These are phyloP conservation scores for Pichia manshurica DNA, from an alignment of 805 yeast genomes.

Conservation along the genomic window DNA sequence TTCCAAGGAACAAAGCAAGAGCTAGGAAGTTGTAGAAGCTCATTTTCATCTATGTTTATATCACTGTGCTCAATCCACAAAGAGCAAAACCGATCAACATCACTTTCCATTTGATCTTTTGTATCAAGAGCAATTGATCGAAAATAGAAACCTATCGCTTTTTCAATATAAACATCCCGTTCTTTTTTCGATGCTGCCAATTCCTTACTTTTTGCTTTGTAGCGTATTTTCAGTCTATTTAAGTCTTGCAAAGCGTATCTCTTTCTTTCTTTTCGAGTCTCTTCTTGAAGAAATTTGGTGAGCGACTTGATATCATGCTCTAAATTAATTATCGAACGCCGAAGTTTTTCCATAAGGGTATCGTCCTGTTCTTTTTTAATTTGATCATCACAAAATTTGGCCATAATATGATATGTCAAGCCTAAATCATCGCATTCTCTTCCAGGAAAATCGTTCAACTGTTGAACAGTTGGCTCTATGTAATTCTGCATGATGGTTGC, in stretches of 20 bases:
- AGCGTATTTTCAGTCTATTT: conserved; percentile 42
- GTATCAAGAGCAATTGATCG: conserved; percentile 42
- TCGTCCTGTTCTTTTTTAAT: conserved; percentile 39
- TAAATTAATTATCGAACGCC: conserved; percentile 27
- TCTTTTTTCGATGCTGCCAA: conserved; percentile 34
- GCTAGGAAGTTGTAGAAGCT: conserved; percentile 43
- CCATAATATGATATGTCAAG: conserved; percentile 53
- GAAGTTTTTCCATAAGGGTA: conserved; percentile 40
- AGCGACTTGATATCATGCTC: conserved; percentile 46
- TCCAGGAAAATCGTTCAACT: conserved; percentile 17
- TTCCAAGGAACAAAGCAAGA: conserved; percentile 73
- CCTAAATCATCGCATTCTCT: conserved; percentile 27
- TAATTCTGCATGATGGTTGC: conserved; percentile 50
- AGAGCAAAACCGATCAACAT: conserved; percentile 71
- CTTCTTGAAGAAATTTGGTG: conserved; percentile 35
- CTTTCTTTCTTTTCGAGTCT: conserved; percentile 38
- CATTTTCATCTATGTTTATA: conserved; percentile 29
- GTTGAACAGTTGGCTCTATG: conserved; percentile 41
- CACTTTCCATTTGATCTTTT: conserved; percentile 41
- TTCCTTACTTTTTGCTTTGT: conserved; percentile 44
- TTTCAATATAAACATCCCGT: conserved; percentile 35
- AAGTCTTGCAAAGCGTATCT: conserved; percentile 49
- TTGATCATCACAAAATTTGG: conserved; percentile 68
- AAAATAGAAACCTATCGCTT: conserved; percentile 57
- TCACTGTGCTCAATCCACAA: conserved; percentile 64